Base-by-base conservation (phyloP, 164 flowering plant genomes). In the Vitis cinerea region DNA sequence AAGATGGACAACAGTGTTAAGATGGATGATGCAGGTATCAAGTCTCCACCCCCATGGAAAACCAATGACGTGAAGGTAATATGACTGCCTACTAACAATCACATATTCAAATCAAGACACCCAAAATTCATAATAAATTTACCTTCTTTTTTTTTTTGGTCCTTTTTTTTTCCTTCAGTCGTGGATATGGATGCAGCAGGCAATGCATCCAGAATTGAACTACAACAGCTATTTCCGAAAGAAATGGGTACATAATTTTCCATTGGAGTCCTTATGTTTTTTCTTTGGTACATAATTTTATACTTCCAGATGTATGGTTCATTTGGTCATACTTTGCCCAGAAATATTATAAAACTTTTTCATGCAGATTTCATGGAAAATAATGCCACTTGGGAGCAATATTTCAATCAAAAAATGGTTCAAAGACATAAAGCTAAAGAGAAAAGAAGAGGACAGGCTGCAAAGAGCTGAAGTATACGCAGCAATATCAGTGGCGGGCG, bases 151-250 rank as follows among this genome's bases (percentile, higher is more conserved):
- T 9, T 5, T 23, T 23, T 23, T 23, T 23, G 1, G 27, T 23
- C 44, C 10, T 8, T 58, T 44, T 50, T 19, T 50, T 15, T 69
- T 69, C 53, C 50, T 71, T 58, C 78, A 95, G 99, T 91, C 99
- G 23, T 95, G 94, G 97, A 91, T 95, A 81, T 93, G 92, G 98
- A 84, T 95, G 85, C 99, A 95, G 71, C 97, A 92, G 81, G 93
- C 98, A 9, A 91, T 95, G 88, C 99, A 95, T 79, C 99, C 99
- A 0, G 99, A 95, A 64, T 61, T 95, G 62, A 95, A 92, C 76
- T 92, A 92, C 77, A 81, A 78, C 72, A 80, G 87, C 70, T 85
- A 78, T 64, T 86, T 90, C 72, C 68, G 77, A 23, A 95, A 82
- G 79, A 89, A 84, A 83, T 90, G 93, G 97, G 97, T 90, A 85